Conservation (phyloP, 371 early-diverging fungal genomes). For the Coemansia sp. region DNA sequence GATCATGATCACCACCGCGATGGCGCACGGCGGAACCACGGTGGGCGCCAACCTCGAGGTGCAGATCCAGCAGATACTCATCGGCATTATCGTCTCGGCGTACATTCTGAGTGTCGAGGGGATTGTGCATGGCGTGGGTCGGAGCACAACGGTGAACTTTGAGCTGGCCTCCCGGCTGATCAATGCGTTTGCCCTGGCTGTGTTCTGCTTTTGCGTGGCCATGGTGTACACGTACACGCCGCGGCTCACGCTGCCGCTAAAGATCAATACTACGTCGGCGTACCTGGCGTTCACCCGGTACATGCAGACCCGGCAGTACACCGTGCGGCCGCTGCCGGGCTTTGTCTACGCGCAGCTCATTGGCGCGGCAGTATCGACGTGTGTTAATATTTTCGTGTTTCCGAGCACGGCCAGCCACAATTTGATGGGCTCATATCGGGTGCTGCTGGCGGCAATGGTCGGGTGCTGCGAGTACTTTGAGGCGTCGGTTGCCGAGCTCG, state of each 20-base stretch:
- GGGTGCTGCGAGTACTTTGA: conserved; percentile 36
- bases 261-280: conserved; percentile 27
- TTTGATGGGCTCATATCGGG: conserved; percentile 21
- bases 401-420: conserved; percentile 36
- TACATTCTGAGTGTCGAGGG: conserved; percentile 28
- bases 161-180: conserved; percentile 18
- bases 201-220: conserved; percentile 29
- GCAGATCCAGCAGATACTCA: conserved; percentile 33
- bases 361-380: conserved; percentile 28
- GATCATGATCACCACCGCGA: conserved; percentile 24
- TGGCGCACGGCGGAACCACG: conserved; percentile 42
- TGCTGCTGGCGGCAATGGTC: conserved; percentile 16
- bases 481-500: conserved; percentile 9
- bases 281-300: conserved; percentile 24
- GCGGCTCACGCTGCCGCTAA: conserved; percentile 23
- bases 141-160: conserved; percentile 7
- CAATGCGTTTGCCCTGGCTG: conserved; percentile 19
- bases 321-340: conserved; percentile 30
- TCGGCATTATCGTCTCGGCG: conserved; percentile 9
- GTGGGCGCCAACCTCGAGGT: conserved; percentile 41
- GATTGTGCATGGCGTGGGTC: conserved; percentile 10
- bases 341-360: conserved; percentile 33
- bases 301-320: not conserved
- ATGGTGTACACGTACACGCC: conserved; percentile 27
- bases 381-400: conserved; percentile 36